Evolutionary conservation across 805 yeast genomes (phyloP), one percentile per base, ranked within the genome.

Genomic region (Sugiyamaella floridensis): DNA sequence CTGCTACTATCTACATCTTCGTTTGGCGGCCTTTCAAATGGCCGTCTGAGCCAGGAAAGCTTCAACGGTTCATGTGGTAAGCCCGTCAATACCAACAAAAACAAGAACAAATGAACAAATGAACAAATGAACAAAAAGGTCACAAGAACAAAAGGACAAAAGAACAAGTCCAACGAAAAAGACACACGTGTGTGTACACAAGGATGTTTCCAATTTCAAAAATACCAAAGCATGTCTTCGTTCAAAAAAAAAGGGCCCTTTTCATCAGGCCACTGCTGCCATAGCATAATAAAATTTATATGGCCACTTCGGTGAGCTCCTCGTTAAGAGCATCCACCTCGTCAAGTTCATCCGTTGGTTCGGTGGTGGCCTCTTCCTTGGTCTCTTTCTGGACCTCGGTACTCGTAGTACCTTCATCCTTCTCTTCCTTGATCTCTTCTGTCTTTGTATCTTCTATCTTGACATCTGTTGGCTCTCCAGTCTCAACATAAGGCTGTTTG

Each of bases 11-110:
- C 49, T 55, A 63, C 1, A 67, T 89, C 0, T 89, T 89, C 61
- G 69, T 85, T 29, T 68, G 65, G 4, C 76, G 78, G 55, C 79
- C 86, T 26, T 86, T 90, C 60, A 58, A 65, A 9, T 89, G 97
- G 97, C 70, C 66, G 0, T 74, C 77, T 52, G 86, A 86, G 60
- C 73, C 77, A 0, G 76, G 73, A 0, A 69, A 67, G 7, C 60
- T 72, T 8, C 96, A 89, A 67, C 77, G 97, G 61, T 87, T 93
- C 55, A 89, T 92, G 60, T 93, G 98, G 99, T 93, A 52, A 41
- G 6, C 4, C 11, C 6, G 28, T 26, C 12, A 9, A 37, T 43
- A 32, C n/a, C 16, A 43, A 34, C 14, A 46, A 15, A 29, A 37
- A 20, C 37, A 28, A 22, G 26, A 22, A 22, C 26, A 22, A 22